Evolutionary conservation across 306 rosid genomes (phyloP).

Genomic region (Lupinus albus): DNA sequence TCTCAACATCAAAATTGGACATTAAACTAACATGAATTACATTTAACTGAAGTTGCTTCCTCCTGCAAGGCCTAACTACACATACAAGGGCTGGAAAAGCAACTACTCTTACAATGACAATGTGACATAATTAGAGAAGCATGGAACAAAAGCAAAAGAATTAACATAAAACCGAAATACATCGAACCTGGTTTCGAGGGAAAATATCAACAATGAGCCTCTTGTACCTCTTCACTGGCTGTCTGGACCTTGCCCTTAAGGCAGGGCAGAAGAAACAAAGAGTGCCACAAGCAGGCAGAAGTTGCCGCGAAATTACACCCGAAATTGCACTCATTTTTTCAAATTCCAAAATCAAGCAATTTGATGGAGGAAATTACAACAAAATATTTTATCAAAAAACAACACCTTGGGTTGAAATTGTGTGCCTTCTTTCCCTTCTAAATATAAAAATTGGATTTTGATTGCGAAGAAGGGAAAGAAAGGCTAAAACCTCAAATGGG

Average conservation of each 20-base stretch:
- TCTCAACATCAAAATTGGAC: conserved; percentile 23
- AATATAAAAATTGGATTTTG: conserved; percentile 38
- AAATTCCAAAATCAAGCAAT: conserved; percentile 28
- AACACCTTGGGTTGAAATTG: conserved; percentile 29
- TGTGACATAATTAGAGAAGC: conserved; percentile 22
- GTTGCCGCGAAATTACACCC: conserved; percentile 89
- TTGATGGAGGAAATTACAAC: conserved; percentile 3
- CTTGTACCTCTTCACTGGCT: conserved; percentile 99
- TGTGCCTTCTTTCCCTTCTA: conserved; percentile 68
- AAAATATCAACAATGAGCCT: conserved; percentile 91
- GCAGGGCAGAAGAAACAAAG: conserved; percentile 92
- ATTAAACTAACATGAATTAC: conserved; percentile 29
- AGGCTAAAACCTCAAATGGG: conserved; percentile 45
- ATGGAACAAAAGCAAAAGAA: neutral
- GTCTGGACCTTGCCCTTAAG: conserved; percentile 87
- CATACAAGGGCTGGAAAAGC: neutral
- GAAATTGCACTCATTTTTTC: conserved; percentile 62
- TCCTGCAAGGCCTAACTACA: conserved; percentile 13
- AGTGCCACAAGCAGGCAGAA: conserved; percentile 84
- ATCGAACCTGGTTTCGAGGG: conserved; percentile 80
- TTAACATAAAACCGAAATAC: conserved; percentile 29
- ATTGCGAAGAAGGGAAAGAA: conserved; percentile 68
- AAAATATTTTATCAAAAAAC: neutral
- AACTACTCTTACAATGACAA: conserved; percentile 36
- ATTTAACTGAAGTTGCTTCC: conserved; percentile 21